Evolutionary conservation across 2,329 filamentous ascomycete species (phyloP).

Genomic region (Blumeriella jaapii): DNA sequence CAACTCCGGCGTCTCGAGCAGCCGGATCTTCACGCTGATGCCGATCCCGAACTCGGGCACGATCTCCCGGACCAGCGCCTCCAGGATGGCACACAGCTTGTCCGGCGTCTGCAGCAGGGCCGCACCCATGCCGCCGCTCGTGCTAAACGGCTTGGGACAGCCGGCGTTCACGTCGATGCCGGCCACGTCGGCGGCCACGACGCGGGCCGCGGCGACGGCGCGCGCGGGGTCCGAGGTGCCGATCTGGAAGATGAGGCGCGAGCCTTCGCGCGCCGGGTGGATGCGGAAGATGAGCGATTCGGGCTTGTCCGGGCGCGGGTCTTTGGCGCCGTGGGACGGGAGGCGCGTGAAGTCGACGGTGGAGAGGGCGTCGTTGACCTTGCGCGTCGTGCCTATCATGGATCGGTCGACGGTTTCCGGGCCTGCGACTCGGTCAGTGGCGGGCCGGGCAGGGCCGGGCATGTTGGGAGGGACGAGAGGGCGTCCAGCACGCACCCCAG

Average conservation of each 20-base stretch:
- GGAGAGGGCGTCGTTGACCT: conserved; percentile 61
- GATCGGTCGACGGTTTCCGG: conserved; percentile 90
- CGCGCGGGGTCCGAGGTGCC: conserved; percentile 74
- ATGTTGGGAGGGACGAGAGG: too few species aligned
- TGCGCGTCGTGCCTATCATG: conserved; percentile 76
- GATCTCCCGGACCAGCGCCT: conserved; percentile 69
- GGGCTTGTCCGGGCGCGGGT: conserved; percentile 39
- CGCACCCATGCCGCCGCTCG: conserved; percentile 88
- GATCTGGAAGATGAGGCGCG: conserved; percentile 78
- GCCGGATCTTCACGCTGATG: conserved; percentile 92
- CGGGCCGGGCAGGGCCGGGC: too few species aligned
- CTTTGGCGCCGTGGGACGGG: conserved; percentile 57
- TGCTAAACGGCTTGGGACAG: conserved; percentile 97
- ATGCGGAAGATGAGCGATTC: conserved; percentile 74
- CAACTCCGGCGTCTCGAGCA: conserved; percentile 64
- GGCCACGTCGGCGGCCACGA: conserved; percentile 78
- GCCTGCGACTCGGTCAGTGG: conserved; percentile 35
- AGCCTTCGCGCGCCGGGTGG: conserved; percentile 64
- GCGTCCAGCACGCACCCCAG: conserved; percentile 52
- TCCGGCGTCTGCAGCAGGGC: conserved; percentile 80
- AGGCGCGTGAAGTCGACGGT: conserved; percentile 78
- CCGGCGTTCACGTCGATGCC: conserved; percentile 97
- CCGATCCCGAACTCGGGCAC: conserved; percentile 72
- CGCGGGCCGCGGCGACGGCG: conserved; percentile 71
- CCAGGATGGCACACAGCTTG: conserved; percentile 69